phyloP scores from a whole-genome alignment of 495 filamentous ascomycete genomes.

The Chlorociboria aeruginascens region DNA sequence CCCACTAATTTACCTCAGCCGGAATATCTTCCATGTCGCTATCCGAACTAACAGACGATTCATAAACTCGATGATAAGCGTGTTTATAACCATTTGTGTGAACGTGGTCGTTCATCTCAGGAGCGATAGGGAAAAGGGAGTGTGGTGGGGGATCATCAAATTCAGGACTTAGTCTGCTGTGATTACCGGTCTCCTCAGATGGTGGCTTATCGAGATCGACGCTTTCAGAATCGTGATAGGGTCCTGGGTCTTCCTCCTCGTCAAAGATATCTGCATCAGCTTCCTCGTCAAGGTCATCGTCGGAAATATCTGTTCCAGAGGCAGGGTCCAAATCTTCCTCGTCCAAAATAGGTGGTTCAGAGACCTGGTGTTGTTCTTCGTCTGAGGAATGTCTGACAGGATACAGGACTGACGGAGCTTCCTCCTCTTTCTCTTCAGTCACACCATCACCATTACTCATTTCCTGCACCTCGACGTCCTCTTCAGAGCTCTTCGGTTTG shows the following conservation, averaged over 20 bases:
- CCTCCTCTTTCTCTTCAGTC: not conserved
- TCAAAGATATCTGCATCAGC: not conserved
- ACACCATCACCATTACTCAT: not conserved
- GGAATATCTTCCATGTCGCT: no score
- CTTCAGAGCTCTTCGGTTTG: not conserved
- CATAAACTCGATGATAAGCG: no score
- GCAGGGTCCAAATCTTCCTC: not conserved
- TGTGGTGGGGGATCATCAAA: no score
- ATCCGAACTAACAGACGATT: no score
- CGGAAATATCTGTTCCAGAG: not conserved
- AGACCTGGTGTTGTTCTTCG: not conserved
- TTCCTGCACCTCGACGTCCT: not conserved
- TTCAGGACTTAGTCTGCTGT: not conserved
- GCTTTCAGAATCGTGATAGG: not conserved
- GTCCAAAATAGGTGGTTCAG: not conserved
- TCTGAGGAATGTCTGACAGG: not conserved
- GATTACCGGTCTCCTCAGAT: not conserved
- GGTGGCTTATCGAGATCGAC: not conserved
- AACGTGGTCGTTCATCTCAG: no score
- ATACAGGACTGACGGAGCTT: no score
- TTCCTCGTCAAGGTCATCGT: not conserved
- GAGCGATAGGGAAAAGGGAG: no score
- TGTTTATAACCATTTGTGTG: no score
- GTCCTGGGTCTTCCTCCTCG: not conserved
- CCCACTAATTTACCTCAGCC: no score